A percentile compares a stretch with the other conserved stretches of the same genome.
Evolutionary conservation across 176 grass and related monocot genomes (phyloP).

Genomic region (Hsuehochloa calcarea): DNA sequence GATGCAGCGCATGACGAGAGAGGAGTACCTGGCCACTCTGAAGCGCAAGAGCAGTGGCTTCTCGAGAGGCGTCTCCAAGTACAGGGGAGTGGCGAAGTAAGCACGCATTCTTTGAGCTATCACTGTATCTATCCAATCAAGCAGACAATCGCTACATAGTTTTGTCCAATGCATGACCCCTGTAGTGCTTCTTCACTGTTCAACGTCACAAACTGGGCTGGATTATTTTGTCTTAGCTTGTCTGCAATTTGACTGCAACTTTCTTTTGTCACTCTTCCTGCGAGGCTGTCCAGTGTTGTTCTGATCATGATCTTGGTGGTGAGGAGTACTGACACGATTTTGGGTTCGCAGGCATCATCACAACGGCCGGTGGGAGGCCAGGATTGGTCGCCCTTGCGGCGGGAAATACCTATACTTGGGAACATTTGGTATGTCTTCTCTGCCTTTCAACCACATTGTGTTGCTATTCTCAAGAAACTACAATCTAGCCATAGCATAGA

Average conservation of each 20-base stretch:
- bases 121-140: constrained; percentile 2
- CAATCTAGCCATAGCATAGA: not conserved
- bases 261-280: no score
- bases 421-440: constrained; percentile 19
- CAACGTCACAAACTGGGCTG: not conserved
- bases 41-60: constrained; percentile 74
- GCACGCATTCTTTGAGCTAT: not conserved
- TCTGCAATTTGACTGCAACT: not conserved
- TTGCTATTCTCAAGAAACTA: not conserved
- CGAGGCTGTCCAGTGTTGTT: not conserved
- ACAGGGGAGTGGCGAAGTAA: constrained; percentile 81
- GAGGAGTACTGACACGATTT: not conserved
- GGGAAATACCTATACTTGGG: constrained; percentile 42
- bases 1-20: constrained; percentile 61
- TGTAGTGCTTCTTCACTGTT: not conserved
- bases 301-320: not conserved
- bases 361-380: constrained; percentile 50
- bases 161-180: not conserved
- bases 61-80: constrained; percentile 72
- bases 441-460: not conserved
- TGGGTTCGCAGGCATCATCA: constrained; percentile 39
- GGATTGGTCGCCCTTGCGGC: constrained; percentile 21
- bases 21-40: constrained; percentile 60
- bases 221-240: not conserved
- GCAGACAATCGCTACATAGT: not conserved